Evolutionary conservation across 805 yeast species (phyloP).

Genomic region (Ogataea henricii): DNA sequence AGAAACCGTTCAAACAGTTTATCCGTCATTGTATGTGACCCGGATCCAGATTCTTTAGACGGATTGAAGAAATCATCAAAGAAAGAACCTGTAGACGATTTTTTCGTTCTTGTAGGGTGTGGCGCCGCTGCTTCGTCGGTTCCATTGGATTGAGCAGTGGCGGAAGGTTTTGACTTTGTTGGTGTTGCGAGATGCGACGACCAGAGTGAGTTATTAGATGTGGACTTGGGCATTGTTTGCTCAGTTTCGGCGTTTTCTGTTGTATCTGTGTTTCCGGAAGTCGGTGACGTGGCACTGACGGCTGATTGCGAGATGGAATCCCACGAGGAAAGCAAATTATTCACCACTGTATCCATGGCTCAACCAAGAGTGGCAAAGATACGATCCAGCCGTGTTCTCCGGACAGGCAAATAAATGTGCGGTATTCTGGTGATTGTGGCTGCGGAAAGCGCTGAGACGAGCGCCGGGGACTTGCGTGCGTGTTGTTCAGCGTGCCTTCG

Average conservation of each 20-base stretch:
- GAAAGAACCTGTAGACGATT: constrained; percentile 17
- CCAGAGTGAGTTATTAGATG: constrained; percentile 17
- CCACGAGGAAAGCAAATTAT: constrained; percentile 30
- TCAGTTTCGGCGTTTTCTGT: not conserved
- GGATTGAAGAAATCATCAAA: constrained; percentile 25
- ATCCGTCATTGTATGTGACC: constrained; percentile 49
- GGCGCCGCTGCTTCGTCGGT: too few species aligned
- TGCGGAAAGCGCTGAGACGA: not conserved
- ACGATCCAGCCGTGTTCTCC: not conserved
- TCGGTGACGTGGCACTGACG: not conserved
- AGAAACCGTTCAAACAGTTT: constrained; percentile 71
- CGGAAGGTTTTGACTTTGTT: not conserved
- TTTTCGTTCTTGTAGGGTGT: constrained; percentile 4
- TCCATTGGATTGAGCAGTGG: too few species aligned
- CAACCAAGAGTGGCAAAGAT: not conserved
- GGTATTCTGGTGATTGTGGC: not conserved
- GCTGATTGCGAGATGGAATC: constrained; percentile 22
- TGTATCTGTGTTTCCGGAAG: not conserved
- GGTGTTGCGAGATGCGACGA: constrained; percentile 2
- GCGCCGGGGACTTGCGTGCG: not conserved
- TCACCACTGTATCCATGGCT: constrained; percentile 34
- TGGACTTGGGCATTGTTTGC: constrained; percentile 4
- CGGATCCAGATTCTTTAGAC: constrained; percentile 14
- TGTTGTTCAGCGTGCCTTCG: not conserved
- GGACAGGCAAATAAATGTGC: not conserved